A percentile compares a stretch with the other conserved stretches of the same genome.
These are phyloP conservation scores for Paraglomus brasilianum DNA, from an alignment of 192 early-diverging fungal genomes.

Conservation along the genomic window DNA sequence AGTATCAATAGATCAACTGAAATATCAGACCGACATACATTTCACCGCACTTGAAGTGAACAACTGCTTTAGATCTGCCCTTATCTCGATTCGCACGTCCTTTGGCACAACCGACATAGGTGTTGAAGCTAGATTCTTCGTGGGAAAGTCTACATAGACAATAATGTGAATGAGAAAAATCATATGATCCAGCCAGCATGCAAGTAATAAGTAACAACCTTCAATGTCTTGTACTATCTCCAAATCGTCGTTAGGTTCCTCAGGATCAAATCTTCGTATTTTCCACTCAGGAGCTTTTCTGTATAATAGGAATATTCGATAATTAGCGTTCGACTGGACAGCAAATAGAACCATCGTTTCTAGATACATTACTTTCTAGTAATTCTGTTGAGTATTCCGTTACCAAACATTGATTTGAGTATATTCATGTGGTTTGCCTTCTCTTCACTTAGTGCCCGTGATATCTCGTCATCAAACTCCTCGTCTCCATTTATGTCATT, in stretches of 20 bases:
- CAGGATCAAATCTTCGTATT: constrained; percentile 45
- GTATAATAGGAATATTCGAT: neutral
- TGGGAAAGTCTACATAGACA: no score
- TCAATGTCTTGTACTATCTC: neutral
- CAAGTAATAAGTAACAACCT: neutral
- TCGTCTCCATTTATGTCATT: neutral
- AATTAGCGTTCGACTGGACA: no score
- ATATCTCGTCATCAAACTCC: constrained; percentile 35
- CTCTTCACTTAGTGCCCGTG: constrained; percentile 34
- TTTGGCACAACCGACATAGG: constrained; percentile 17
- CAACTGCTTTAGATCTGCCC: constrained; percentile 19
- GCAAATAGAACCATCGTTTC: neutral
- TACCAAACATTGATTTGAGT: constrained; percentile 42
- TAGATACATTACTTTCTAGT: neutral
- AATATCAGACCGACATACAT: neutral
- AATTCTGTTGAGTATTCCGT: constrained; percentile 2
- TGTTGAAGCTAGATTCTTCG: neutral
- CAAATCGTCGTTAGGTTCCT: constrained; percentile 31
- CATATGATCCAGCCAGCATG: no score
- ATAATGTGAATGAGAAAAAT: no score
- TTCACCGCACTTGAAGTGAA: neutral
- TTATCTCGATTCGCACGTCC: constrained; percentile 13
- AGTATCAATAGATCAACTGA: no score
- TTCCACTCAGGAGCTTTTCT: constrained; percentile 11
- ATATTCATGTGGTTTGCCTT: constrained; percentile 39